A percentile compares a stretch with the other conserved stretches of the same genome.
Conservation (phyloP, 2,329 filamentous ascomycete species). For the Alternaria incomplexa region DNA sequence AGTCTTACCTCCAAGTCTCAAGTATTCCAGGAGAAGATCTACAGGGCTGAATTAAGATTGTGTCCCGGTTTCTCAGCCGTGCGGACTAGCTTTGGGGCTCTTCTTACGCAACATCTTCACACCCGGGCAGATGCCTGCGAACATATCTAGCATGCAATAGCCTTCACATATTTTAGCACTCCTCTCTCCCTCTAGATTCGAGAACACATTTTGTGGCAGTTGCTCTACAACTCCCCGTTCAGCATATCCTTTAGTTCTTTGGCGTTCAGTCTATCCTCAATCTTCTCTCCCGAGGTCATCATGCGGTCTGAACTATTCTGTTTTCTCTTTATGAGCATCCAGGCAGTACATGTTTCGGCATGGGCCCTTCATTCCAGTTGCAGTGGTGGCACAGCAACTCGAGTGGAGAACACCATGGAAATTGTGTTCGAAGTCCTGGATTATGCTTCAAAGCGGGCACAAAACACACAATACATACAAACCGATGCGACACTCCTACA, state of each 20-base stretch:
- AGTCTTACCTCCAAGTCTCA: neutral
- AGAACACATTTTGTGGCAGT: neutral
- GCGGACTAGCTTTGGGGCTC: neutral
- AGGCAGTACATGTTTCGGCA: neutral
- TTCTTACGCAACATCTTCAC: neutral
- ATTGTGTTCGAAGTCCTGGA: neutral
- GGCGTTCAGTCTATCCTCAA: neutral
- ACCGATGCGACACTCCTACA: neutral
- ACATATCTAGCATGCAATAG: neutral
- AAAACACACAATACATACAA: neutral
- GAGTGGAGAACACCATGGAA: neutral
- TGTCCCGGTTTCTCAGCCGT: neutral
- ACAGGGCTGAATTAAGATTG: neutral
- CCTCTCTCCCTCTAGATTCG: neutral
- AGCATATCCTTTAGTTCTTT: neutral
- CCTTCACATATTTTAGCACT: neutral
- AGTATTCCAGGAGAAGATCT: neutral
- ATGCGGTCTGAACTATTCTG: neutral
- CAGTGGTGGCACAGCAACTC: neutral
- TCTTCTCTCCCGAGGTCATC: neutral
- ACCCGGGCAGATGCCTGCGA: neutral
- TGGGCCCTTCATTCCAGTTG: neutral
- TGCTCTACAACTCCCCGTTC: neutral
- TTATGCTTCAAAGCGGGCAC: neutral
- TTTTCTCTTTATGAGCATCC: neutral